A percentile compares a stretch with the other conserved stretches of the same genome.
These are phyloP conservation scores for Boletus rex-veris DNA, from an alignment of 768 basidiomycete genomes.

Conservation along the genomic window DNA sequence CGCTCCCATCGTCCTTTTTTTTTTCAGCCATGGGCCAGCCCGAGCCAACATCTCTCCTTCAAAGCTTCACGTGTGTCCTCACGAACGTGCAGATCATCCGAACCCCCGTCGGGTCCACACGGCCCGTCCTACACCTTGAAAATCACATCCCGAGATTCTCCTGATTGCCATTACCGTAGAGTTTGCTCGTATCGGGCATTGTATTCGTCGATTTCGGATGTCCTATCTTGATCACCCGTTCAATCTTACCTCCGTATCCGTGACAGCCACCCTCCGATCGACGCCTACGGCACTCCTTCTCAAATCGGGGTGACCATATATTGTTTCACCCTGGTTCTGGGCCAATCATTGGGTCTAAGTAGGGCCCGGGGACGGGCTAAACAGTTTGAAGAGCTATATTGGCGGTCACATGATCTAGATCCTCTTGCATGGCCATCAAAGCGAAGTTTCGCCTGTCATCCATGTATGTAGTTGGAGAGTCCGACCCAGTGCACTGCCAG, in stretches of 20 bases:
- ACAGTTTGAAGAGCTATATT: too few species aligned
- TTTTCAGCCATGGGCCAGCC: not conserved
- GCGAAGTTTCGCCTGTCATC: too few species aligned
- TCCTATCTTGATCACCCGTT: not conserved
- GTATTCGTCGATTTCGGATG: not conserved
- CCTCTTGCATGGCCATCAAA: too few species aligned
- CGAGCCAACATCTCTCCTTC: not conserved
- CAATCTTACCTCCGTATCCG: not conserved
- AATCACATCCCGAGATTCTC: conserved; percentile 15
- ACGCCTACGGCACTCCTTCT: not conserved
- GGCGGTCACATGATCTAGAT: not conserved
- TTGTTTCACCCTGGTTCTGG: not conserved
- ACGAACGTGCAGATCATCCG: conserved; percentile 12
- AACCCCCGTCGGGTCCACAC: conserved; percentile 8
- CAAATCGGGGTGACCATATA: not conserved
- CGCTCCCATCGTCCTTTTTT: conserved; percentile 6
- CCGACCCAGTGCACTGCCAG: too few species aligned
- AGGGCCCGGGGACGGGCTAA: too few species aligned
- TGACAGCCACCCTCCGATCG: conserved; percentile 1
- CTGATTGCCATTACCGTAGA: not conserved
- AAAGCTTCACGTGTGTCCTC: not conserved
- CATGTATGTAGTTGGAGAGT: too few species aligned
- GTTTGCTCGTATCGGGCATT: not conserved
- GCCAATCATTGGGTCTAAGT: too few species aligned
- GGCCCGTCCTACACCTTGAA: not conserved